Conservation (phyloP, 768 basidiomycete genomes). For the Mycena indigotica region DNA sequence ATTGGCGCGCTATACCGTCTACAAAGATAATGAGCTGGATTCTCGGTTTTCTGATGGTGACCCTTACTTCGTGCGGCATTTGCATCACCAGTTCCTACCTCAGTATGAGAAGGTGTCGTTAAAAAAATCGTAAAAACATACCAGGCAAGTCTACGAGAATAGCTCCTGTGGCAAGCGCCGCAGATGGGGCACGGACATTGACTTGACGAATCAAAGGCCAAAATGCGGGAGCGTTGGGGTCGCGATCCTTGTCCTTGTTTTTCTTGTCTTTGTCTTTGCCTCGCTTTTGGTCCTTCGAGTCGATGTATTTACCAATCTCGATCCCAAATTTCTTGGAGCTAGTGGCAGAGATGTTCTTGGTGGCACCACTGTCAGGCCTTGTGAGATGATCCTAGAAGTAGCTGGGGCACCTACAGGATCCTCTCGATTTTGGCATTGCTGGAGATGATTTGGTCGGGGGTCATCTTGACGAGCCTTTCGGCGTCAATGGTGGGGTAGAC, state of each 20-base stretch:
- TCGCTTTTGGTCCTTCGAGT: constrained; percentile 63
- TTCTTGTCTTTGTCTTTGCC: constrained; percentile 42
- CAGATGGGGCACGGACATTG: constrained; percentile 54
- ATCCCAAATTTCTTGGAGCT: constrained; percentile 55
- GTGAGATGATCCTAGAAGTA: neutral
- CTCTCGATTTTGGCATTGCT: constrained; percentile 37
- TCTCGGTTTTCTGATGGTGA: too few relatives aligned
- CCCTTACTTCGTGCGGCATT: constrained; percentile 60
- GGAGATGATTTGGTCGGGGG: constrained; percentile 51
- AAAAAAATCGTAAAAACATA: constrained; percentile 17
- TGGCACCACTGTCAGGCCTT: constrained; percentile 38
- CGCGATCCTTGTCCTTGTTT: constrained; percentile 30
- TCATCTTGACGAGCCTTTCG: constrained; percentile 52
- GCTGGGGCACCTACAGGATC: constrained; percentile 34
- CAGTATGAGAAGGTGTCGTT: neutral
- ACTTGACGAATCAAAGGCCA: constrained; percentile 70
- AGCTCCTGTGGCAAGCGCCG: constrained; percentile 59
- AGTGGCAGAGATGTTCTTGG: constrained; percentile 51
- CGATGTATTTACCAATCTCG: constrained; percentile 64
- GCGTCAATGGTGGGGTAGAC: constrained; percentile 57
- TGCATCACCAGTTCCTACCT: constrained; percentile 61
- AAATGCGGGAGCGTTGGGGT: constrained; percentile 44
- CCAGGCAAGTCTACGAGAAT: constrained; percentile 68
- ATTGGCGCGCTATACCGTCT: constrained; percentile 55
- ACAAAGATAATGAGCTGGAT: neutral